Base-by-base conservation (phyloP, 2,329 filamentous ascomycete species). In the Aaosphaeria pasadenensis region DNA sequence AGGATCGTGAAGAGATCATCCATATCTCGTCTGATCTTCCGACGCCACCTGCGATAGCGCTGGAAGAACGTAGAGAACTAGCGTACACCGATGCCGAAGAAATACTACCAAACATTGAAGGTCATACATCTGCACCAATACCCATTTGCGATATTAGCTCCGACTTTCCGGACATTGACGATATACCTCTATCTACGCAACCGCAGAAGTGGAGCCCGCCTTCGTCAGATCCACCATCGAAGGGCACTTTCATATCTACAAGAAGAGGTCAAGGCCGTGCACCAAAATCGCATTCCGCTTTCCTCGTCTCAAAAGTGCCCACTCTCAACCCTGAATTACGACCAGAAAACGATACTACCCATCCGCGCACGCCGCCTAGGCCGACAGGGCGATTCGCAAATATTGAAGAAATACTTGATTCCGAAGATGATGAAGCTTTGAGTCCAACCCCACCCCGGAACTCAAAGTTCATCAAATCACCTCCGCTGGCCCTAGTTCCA, bases 341-440 rank as follows among this genome's bases (percentile, higher is more conserved):
- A 5, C 33, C 7, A 36, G 9, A 9, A 36, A 9, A 9, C n/a
- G n/a, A n/a, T 9, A 29, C 42, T 4, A 32, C 43, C 4, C 46
- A 47, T 5, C 45, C 47, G 0, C 56, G 54, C 7, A 59, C 62
- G 13, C 55, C 56, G 1, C 53, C 45, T 5, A 9, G 9, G n/a
- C 5, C 30, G 36, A 53, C 55, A 6, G 45, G 50, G 6, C 60
- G 64, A 5, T 71, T 67, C 48, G 48, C 58, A 11, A 53, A 67
- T 38, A 63, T 72, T 17, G 70, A 72, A 29, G 70, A 71, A 13
- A 72, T 73, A 30, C 52, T 66, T 3, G 70, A 73, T 51, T 72
- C 70, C 0, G 68, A 72, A 54, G 64, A 69, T 41, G 69, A 71
- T 11, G 58, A 59, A 33, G 52, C 56, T 0, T 50, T 68, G 3